A percentile compares a stretch with the other conserved stretches of the same genome.
Evolutionary conservation across 192 early-diverging fungal species (phyloP).

Genomic region (Jimgerdemannia flammicorona): DNA sequence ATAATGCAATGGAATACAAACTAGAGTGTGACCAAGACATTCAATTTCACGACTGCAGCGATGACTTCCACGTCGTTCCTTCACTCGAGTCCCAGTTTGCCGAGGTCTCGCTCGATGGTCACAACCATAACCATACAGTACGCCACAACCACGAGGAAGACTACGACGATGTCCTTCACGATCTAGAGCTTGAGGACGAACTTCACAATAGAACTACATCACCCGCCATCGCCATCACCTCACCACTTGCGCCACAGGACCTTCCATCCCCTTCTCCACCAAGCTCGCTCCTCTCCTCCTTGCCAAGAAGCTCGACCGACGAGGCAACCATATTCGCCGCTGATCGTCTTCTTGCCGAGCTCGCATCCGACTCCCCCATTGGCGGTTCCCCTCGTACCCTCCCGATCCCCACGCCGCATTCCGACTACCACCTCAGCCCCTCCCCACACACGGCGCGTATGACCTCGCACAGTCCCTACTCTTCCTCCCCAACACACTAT

Average conservation of each 20-base stretch:
- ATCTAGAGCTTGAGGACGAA: background rate
- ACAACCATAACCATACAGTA: background rate
- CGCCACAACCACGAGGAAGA: background rate
- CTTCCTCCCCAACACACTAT: slow-evolving; percentile 11
- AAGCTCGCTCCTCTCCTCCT: background rate
- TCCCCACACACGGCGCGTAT: background rate
- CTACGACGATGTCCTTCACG: background rate
- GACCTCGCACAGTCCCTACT: background rate
- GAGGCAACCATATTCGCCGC: background rate
- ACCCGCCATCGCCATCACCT: background rate
- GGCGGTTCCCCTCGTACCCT: background rate
- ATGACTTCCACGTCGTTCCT: background rate
- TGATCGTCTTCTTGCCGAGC: background rate
- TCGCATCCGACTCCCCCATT: background rate
- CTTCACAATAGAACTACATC: background rate
- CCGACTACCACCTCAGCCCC: too few relatives aligned
- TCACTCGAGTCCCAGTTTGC: background rate
- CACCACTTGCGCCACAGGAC: background rate
- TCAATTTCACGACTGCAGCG: background rate
- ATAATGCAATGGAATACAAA: background rate
- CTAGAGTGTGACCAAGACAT: background rate
- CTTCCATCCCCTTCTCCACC: background rate
- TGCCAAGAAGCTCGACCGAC: background rate
- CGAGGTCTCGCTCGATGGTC: background rate
- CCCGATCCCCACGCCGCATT: background rate